Conservation (phyloP, 1,139 yeast genomes). For the Yamadazyma spencermartinsiae region DNA sequence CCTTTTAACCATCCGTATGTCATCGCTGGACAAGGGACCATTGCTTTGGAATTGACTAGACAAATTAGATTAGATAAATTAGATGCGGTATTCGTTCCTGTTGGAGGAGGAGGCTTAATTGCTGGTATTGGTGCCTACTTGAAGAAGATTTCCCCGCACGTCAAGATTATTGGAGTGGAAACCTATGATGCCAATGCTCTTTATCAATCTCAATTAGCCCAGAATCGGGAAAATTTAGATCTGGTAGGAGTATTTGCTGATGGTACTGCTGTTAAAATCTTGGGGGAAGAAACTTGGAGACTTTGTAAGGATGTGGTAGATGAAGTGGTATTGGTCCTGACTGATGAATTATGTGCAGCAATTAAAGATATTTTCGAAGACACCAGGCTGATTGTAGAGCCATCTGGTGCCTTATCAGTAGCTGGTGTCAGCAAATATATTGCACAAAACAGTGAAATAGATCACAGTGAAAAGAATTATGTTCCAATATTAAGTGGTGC, state of each 20-base stretch:
- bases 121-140: conserved; percentile 89
- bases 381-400: conserved; percentile 91
- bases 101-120: conserved; percentile 97
- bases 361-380: conserved; percentile 96
- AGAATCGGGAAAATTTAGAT: conserved; percentile 55
- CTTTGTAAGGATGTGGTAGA: conserved; percentile 78
- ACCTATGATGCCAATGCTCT: conserved; percentile 94
- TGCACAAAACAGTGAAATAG: conserved; percentile 60
- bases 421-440: conserved; percentile 92
- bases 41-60: conserved; percentile 88
- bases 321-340: conserved; percentile 81
- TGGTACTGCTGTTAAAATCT: conserved; percentile 93
- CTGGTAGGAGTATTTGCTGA: conserved; percentile 98
- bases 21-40: conserved; percentile 99
- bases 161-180: conserved; percentile 93
- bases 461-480: conserved; percentile 71
- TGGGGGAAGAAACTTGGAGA: conserved; percentile 91
- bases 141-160: conserved; percentile 96
- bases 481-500: conserved; percentile 89
- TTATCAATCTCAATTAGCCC: conserved; percentile 64
- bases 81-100: conserved; percentile 85
- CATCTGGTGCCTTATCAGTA: conserved; percentile 94
- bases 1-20: conserved; percentile 98
- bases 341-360: conserved; percentile 98
- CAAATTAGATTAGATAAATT: conserved; percentile 79